Percentiles rank a stretch among this genome's conserved stretches.
phyloP scores from a whole-genome alignment of 1,284 basidiomycete species.

The Volvariella volvacea region DNA sequence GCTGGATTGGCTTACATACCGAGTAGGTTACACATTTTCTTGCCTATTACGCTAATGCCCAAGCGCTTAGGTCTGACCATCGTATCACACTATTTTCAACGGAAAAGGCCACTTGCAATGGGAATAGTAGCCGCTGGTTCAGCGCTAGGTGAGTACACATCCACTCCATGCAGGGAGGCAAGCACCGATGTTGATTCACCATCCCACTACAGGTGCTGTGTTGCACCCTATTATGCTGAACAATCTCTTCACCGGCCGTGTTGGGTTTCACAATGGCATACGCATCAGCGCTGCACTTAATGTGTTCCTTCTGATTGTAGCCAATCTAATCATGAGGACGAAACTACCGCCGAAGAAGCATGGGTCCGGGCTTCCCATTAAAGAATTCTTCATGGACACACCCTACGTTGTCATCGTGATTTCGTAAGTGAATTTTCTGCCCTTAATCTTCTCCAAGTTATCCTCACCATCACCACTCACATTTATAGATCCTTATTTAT shows the following conservation, averaged over 20 bases:
- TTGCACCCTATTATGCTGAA: conserved; percentile 38
- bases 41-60: background rate
- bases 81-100: conserved; percentile 6
- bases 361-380: conserved; percentile 20
- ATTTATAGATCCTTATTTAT: conserved; percentile 6
- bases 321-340: conserved; percentile 34
- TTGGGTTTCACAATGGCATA: conserved; percentile 36
- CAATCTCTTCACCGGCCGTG: conserved; percentile 26
- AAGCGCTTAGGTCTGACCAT: conserved; percentile 2
- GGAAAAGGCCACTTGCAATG: conserved; percentile 32
- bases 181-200: background rate
- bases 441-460: background rate
- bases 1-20: conserved; percentile 3
- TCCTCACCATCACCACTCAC: conserved; percentile 1
- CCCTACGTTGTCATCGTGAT: conserved; percentile 3
- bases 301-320: conserved; percentile 29
- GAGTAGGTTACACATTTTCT: background rate
- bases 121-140: conserved; percentile 34
- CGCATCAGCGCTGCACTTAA: conserved; percentile 35
- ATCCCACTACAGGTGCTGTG: conserved; percentile 30
- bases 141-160: conserved; percentile 14
- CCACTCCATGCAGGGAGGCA: background rate
- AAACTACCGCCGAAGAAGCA: conserved; percentile 23
- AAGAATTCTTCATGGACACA: background rate
- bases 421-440: background rate